These are phyloP conservation scores for Lasiodiplodia theobromae DNA, from an alignment of 2,329 filamentous ascomycete species.

Conservation along the genomic window DNA sequence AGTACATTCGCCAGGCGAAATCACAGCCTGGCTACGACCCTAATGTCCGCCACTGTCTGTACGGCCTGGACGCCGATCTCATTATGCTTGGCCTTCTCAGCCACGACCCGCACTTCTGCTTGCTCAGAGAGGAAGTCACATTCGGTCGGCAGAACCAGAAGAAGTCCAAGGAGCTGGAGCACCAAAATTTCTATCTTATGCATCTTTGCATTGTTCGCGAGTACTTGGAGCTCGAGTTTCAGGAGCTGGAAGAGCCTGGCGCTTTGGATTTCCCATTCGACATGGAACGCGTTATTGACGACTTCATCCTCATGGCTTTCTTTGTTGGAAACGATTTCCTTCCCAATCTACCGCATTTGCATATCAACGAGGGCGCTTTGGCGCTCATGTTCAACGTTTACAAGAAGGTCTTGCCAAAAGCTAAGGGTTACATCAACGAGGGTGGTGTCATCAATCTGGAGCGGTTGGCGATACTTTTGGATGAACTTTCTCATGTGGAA, in stretches of 20 bases:
- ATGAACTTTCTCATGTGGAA: constrained; percentile 87
- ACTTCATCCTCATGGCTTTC: constrained; percentile 99
- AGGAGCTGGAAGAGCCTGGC: constrained; percentile 81
- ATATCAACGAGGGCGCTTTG: constrained; percentile 97
- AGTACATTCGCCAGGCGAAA: constrained; percentile 98
- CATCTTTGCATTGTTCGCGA: constrained; percentile 97
- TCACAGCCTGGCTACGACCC: constrained; percentile 91
- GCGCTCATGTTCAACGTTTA: constrained; percentile 98
- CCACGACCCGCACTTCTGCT: constrained; percentile 97
- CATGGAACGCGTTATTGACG: constrained; percentile 95
- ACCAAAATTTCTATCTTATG: constrained; percentile 98
- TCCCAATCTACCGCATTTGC: constrained; percentile 91
- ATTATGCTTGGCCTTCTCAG: constrained; percentile 98
- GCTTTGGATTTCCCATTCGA: constrained; percentile 81
- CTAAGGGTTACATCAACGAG: constrained; percentile 96
- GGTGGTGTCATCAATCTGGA: constrained; percentile 88
- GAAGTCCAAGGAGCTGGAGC: constrained; percentile 95
- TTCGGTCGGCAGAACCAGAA: constrained; percentile 87
- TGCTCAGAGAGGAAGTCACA: constrained; percentile 95
- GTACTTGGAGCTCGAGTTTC: constrained; percentile 96
- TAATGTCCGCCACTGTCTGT: constrained; percentile 95
- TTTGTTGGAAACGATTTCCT: constrained; percentile 99
- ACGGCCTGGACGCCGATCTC: constrained; percentile 94
- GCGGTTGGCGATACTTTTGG: constrained; percentile 77
- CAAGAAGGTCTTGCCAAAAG: constrained; percentile 84